A percentile compares a stretch with the other conserved stretches of the same genome.
These are phyloP conservation scores for Candida insectalens DNA, from an alignment of 805 yeast species.

Conservation along the genomic window DNA sequence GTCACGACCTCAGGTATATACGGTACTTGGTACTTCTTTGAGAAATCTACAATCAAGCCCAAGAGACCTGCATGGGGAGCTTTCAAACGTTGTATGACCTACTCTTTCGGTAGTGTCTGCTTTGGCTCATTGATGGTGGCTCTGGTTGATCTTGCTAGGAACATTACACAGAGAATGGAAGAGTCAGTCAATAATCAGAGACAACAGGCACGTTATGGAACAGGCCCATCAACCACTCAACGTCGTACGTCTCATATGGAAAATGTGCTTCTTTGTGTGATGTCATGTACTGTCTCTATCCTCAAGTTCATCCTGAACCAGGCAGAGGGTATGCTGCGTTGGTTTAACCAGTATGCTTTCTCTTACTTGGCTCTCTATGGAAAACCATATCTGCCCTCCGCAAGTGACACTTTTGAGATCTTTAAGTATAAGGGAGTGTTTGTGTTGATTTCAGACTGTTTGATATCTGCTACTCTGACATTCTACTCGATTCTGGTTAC, in stretches of 20 bases:
- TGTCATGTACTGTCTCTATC: conserved; percentile 34
- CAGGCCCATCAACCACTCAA: conserved; percentile 25
- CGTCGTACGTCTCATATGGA: conserved; percentile 13
- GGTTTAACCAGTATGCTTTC: conserved; percentile 87
- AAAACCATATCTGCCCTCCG: conserved; percentile 60
- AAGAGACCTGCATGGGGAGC: conserved; percentile 73
- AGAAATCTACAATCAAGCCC: conserved; percentile 46
- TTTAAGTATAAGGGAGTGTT: conserved; percentile 73
- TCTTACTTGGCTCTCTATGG: conserved; percentile 86
- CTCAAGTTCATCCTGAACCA: conserved; percentile 54
- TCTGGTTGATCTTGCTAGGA: conserved; percentile 35
- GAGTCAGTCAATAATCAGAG: not conserved
- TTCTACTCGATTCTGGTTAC: conserved; percentile 68
- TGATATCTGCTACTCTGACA: conserved; percentile 70
- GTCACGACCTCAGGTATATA: conserved; percentile 75
- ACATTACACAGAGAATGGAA: not conserved
- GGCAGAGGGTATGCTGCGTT: conserved; percentile 40
- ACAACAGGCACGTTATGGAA: conserved; percentile 2
- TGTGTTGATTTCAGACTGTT: conserved; percentile 75
- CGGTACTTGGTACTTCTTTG: conserved; percentile 86
- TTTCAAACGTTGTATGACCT: conserved; percentile 65
- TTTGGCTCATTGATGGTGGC: conserved; percentile 75
- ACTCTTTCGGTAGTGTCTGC: conserved; percentile 84
- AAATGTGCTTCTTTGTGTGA: conserved; percentile 43
- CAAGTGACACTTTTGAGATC: conserved; percentile 75